Evolutionary conservation across 768 basidiomycete genomes (phyloP).

Genomic region (Lactarius akahatsu): DNA sequence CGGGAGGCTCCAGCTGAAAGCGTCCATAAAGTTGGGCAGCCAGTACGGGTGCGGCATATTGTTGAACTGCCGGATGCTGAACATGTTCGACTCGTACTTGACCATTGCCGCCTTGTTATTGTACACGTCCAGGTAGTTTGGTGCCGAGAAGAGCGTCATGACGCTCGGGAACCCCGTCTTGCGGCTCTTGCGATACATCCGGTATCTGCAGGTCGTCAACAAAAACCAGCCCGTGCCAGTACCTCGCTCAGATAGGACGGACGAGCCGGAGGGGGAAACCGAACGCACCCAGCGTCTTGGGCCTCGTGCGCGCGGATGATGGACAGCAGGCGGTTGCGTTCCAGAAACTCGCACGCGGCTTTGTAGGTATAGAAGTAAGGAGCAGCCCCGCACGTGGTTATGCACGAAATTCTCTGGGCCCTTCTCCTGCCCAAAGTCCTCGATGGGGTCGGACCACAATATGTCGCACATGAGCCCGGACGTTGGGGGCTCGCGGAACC

Average conservation of each 20-base stretch:
- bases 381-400: slow-evolving; percentile 96
- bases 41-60: slow-evolving; percentile 93
- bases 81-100: slow-evolving; percentile 98
- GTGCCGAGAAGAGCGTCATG: slow-evolving; percentile 99
- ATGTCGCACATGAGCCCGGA: slow-evolving; percentile 98
- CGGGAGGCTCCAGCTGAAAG: slow-evolving; percentile 96
- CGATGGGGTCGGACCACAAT: slow-evolving; percentile 96
- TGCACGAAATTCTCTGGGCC: slow-evolving; percentile 87
- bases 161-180: slow-evolving; percentile 98
- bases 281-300: slow-evolving; percentile 82
- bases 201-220: slow-evolving; percentile 56
- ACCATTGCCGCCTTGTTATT: slow-evolving; percentile 99
- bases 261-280: slow-evolving; percentile 37
- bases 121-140: slow-evolving; percentile 97
- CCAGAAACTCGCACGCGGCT: slow-evolving; percentile 95
- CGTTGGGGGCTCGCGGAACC: slow-evolving; percentile 97
- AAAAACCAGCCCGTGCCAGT: background rate
- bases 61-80: slow-evolving; percentile 98
- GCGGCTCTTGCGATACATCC: slow-evolving; percentile 99
- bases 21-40: slow-evolving; percentile 97
- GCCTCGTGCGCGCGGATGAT: slow-evolving; percentile 99
- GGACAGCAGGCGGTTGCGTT: slow-evolving; percentile 92
- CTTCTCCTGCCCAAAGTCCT: slow-evolving; percentile 95
- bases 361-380: slow-evolving; percentile 96
- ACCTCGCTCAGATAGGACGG: slow-evolving; percentile 2